A percentile compares a stretch with the other conserved stretches of the same genome.
phyloP scores from a whole-genome alignment of 768 basidiomycete species.

The Lyophyllum semitale region DNA sequence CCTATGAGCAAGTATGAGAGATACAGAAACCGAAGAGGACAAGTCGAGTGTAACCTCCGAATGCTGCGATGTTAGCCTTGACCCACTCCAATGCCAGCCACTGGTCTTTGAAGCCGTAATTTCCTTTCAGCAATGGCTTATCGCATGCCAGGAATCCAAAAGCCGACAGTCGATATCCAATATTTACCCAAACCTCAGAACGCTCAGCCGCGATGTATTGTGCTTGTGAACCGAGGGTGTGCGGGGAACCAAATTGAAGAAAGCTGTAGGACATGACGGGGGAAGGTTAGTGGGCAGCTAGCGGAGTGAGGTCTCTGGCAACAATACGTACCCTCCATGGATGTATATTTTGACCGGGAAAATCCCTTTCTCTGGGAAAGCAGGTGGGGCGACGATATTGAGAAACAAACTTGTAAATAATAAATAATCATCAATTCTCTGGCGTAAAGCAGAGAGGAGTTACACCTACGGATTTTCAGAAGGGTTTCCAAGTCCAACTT shows the following conservation, averaged over 20 bases:
- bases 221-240: constrained; percentile 58
- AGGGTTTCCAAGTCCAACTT: constrained; percentile 66
- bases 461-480: constrained; percentile 66
- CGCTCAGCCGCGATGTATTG: constrained; percentile 67
- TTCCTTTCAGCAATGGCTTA: constrained; percentile 61
- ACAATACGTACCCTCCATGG: constrained; percentile 62
- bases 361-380: constrained; percentile 38
- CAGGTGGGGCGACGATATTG: constrained; percentile 65
- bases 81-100: constrained; percentile 80
- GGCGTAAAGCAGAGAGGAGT: neutral
- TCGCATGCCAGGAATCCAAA: constrained; percentile 78
- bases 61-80: constrained; percentile 61
- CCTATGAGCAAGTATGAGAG: constrained; percentile 36
- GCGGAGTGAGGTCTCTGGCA: too few species aligned
- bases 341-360: constrained; percentile 77
- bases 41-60: constrained; percentile 55
- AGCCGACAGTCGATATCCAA: constrained; percentile 75
- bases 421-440: neutral
- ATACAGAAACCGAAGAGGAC: neutral
- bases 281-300: too few species aligned
- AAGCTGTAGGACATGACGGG: constrained; percentile 43
- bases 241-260: constrained; percentile 79
- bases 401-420: constrained; percentile 26
- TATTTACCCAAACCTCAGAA: constrained; percentile 73
- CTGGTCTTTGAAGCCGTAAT: constrained; percentile 85